phyloP scores from a whole-genome alignment of 495 filamentous ascomycete genomes.

The Opeltia flavorubescens region DNA sequence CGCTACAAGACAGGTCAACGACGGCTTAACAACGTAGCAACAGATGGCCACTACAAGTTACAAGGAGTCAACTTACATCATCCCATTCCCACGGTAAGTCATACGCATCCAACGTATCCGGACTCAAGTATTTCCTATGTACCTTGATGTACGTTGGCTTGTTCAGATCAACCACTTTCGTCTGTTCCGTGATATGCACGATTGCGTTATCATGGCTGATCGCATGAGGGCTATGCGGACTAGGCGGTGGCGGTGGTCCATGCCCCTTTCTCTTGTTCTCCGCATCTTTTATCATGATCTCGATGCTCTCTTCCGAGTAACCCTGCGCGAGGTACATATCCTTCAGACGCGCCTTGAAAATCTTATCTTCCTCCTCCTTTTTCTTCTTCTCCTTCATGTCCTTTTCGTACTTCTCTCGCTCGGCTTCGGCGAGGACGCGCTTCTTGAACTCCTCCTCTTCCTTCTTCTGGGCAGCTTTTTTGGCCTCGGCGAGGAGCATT shows the following conservation, averaged over 20 bases:
- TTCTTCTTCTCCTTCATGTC: conserved; percentile 15
- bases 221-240: neutral
- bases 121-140: conserved; percentile 35
- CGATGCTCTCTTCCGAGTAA: conserved; percentile 12
- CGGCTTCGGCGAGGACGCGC: conserved; percentile 10
- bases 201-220: neutral
- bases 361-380: conserved; percentile 9
- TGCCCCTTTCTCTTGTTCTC: conserved; percentile 3
- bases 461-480: conserved; percentile 12
- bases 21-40: neutral
- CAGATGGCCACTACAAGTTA: neutral
- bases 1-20: conserved; percentile 21
- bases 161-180: conserved; percentile 13
- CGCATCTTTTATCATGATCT: conserved; percentile 8
- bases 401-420: conserved; percentile 12
- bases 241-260: neutral
- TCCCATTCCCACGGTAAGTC: conserved; percentile 35
- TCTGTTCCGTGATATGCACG: neutral
- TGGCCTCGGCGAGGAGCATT: conserved; percentile 8
- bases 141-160: conserved; percentile 37
- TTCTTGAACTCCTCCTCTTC: conserved; percentile 12
- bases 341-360: conserved; percentile 3
- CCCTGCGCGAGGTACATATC: conserved; percentile 5
- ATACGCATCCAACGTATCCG: conserved; percentile 32
- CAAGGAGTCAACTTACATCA: conserved; percentile 6